phyloP scores from a whole-genome alignment of 306 rosid genomes.

The Vigna reflexopilosa region DNA sequence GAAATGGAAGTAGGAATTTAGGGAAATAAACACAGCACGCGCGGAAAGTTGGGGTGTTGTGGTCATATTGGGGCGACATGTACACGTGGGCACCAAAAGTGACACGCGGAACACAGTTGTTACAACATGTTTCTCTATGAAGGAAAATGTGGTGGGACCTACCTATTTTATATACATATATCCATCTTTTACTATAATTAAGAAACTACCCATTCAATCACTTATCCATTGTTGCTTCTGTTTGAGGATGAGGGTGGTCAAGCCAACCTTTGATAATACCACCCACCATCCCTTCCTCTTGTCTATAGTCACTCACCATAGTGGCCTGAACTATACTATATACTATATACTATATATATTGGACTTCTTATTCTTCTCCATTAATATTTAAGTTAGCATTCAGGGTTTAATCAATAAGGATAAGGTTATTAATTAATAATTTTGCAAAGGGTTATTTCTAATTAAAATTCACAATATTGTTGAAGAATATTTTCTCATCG shows the following conservation, averaged over 20 bases:
- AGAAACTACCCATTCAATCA: conserved; percentile 38
- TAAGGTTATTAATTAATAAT: too few species aligned
- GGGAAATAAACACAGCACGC: conserved; percentile 38
- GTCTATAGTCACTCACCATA: neutral
- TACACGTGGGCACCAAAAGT: conserved; percentile 39
- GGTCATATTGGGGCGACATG: conserved; percentile 12
- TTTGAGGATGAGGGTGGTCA: conserved; percentile 17
- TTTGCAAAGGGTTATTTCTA: too few species aligned
- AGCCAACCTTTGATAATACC: conserved; percentile 48
- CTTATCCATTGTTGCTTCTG: conserved; percentile 12
- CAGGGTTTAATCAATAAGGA: too few species aligned
- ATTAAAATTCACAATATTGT: too few species aligned
- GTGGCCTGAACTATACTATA: conserved; percentile 2
- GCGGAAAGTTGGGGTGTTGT: conserved; percentile 45
- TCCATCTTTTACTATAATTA: neutral
- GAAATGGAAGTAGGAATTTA: neutral
- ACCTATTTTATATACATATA: neutral
- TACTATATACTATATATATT: neutral
- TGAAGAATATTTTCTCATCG: too few species aligned
- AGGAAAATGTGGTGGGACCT: conserved; percentile 22
- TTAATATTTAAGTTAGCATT: too few species aligned
- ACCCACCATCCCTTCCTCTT: conserved; percentile 46
- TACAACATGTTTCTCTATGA: neutral
- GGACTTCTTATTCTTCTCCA: neutral
- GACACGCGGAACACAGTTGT: conserved; percentile 39